phyloP scores from a whole-genome alignment of 192 early-diverging fungal genomes.

The Cetraspora pellucida region DNA sequence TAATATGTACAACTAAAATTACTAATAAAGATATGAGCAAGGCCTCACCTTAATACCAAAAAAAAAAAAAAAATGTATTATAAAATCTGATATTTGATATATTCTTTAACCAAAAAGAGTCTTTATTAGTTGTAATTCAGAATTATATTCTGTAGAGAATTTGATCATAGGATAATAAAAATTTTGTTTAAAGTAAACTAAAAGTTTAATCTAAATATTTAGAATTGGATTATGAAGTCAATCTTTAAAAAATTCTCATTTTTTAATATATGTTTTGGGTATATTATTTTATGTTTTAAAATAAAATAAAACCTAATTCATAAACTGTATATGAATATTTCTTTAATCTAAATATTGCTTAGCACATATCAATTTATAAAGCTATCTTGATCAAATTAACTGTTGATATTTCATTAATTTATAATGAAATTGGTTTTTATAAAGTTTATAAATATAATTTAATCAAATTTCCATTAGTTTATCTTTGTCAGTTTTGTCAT shows the following conservation, averaged over 20 bases:
- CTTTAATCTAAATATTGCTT: conserved; percentile 5
- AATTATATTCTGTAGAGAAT: neutral
- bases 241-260: neutral
- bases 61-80: no score
- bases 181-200: neutral
- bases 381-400: neutral
- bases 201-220: neutral
- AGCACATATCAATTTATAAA: neutral
- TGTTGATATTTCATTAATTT: neutral
- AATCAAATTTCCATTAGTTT: neutral
- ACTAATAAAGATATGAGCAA: no score
- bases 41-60: no score
- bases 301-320: neutral
- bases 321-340: conserved; percentile 1
- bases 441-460: neutral
- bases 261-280: neutral
- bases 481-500: neutral
- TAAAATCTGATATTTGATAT: no score
- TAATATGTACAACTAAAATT: no score
- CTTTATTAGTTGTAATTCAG: neutral
- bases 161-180: neutral
- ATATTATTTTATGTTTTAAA: neutral
- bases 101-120: neutral
- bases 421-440: neutral
- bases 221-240: neutral